Evolutionary conservation across 2,329 filamentous ascomycete species (phyloP).

Genomic region (Apiospora aurea): DNA sequence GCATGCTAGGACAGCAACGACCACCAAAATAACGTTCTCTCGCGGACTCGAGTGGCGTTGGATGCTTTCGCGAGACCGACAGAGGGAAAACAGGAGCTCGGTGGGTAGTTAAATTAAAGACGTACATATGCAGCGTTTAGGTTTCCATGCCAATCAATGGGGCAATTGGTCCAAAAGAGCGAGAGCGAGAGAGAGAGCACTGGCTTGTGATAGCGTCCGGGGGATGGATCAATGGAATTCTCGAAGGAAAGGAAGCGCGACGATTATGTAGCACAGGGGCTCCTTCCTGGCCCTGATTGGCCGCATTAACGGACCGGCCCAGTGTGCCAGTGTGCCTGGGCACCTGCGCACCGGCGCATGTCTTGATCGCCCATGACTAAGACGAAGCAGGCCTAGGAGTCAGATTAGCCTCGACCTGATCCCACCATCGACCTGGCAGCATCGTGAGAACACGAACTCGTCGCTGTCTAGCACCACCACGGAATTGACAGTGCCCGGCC

Average conservation of each 20-base stretch:
- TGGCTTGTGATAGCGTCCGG: background rate
- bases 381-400: background rate
- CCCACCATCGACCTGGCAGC: background rate
- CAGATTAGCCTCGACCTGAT: background rate
- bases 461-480: background rate
- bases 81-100: background rate
- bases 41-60: background rate
- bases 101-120: background rate
- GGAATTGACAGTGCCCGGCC: background rate
- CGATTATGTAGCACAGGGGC: slow-evolving; percentile 13
- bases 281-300: background rate
- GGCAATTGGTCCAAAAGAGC: background rate
- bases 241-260: slow-evolving; percentile 1
- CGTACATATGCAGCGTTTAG: background rate
- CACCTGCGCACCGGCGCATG: background rate
- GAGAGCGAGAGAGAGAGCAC: background rate
- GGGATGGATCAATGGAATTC: background rate
- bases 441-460: background rate
- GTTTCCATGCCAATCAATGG: background rate
- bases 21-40: background rate
- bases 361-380: slow-evolving; percentile 14
- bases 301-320: background rate
- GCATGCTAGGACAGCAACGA: background rate
- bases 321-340: too few relatives aligned
- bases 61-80: background rate